phyloP scores from a whole-genome alignment of 495 filamentous ascomycete genomes.

The Neurospora cerealis region DNA sequence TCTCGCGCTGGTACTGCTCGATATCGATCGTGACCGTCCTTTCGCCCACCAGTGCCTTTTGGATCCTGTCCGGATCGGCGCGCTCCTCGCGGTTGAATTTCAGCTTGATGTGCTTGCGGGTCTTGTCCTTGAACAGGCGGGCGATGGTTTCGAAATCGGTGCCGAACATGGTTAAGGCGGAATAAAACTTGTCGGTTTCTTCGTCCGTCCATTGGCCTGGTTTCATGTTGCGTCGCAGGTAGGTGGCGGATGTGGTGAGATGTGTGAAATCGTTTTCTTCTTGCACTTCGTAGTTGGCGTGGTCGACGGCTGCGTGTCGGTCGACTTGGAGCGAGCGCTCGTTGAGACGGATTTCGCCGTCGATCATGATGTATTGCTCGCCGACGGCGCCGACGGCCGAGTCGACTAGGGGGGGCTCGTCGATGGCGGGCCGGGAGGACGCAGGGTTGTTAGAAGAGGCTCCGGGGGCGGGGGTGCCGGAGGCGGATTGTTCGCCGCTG shows the following conservation, averaged over 20 bases:
- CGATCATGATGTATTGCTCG: constrained; percentile 48
- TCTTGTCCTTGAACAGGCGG: constrained; percentile 67
- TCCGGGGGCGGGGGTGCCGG: background rate
- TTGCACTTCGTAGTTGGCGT: constrained; percentile 51
- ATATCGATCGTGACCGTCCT: constrained; percentile 53
- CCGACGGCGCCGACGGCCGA: constrained; percentile 9
- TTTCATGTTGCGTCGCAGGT: constrained; percentile 53
- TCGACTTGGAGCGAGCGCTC: constrained; percentile 68
- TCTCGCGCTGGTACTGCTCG: constrained; percentile 53
- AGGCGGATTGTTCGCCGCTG: constrained; percentile 4
- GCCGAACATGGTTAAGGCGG: constrained; percentile 75
- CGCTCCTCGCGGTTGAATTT: constrained; percentile 92
- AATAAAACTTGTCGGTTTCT: constrained; percentile 75
- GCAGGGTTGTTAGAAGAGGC: background rate
- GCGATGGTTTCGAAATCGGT: constrained; percentile 88
- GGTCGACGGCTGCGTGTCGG: constrained; percentile 53
- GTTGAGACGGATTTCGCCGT: constrained; percentile 78
- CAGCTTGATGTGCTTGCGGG: constrained; percentile 69
- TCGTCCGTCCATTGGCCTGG: constrained; percentile 67
- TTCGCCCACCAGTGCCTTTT: constrained; percentile 51
- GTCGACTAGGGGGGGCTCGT: background rate
- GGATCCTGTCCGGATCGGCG: constrained; percentile 58
- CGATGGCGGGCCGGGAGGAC: background rate
- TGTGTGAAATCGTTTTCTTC: constrained; percentile 80
- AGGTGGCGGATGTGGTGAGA: constrained; percentile 63